phyloP scores from a whole-genome alignment of 129 eudicot genomes.

The Mikania micrantha region DNA sequence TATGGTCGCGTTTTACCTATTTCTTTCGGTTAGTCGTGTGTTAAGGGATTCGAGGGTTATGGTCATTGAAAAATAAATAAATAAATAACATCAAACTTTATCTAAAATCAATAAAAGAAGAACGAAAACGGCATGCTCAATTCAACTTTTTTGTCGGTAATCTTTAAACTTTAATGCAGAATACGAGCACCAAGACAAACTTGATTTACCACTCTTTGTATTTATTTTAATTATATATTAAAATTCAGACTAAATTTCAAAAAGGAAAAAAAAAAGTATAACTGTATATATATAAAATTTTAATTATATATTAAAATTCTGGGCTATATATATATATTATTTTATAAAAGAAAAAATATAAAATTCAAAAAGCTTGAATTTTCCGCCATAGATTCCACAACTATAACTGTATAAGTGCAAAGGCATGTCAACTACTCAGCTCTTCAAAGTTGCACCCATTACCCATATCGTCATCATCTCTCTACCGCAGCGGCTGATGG shows the following conservation, averaged over 20 bases:
- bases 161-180: not conserved
- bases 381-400: slow-evolving; percentile 30
- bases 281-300: too few species aligned
- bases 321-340: too few species aligned
- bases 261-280: too few species aligned
- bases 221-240: not conserved
- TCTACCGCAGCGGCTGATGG: not conserved
- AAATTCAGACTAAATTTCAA: too few species aligned
- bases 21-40: too few species aligned
- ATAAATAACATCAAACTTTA: too few species aligned
- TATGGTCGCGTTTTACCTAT: too few species aligned
- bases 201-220: not conserved
- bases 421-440: slow-evolving; percentile 21
- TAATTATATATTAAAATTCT: too few species aligned
- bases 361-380: slow-evolving; percentile 11
- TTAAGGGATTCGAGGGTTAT: too few species aligned
- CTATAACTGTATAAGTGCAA: slow-evolving; percentile 21
- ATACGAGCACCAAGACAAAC: not conserved
- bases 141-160: not conserved
- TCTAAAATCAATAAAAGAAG: not conserved
- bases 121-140: not conserved
- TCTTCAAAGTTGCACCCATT: slow-evolving; percentile 2
- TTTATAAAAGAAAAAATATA: not conserved
- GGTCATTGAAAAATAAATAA: too few species aligned
- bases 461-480: slow-evolving; percentile 1